phyloP scores from a whole-genome alignment of 352 stramenopile genomes.

The Albugo laibachii region DNA sequence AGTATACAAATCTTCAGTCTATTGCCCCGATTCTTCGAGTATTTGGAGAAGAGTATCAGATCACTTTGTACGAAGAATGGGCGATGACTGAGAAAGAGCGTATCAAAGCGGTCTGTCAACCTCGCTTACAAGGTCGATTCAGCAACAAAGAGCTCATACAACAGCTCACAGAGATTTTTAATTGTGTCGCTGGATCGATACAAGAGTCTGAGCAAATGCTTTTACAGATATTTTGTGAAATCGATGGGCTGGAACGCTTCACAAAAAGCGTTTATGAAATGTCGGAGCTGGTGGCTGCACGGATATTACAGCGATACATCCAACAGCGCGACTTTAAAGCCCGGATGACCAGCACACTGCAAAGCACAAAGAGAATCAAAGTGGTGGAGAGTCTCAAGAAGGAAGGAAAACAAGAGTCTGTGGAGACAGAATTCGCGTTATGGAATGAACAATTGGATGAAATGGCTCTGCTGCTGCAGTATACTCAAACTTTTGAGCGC shows the following conservation, averaged over 20 bases:
- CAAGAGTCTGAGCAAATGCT: conserved; percentile 43
- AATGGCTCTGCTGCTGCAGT: conserved; percentile 67
- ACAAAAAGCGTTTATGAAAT: conserved; percentile 30
- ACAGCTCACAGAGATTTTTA: conserved; percentile 55
- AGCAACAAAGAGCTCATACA: conserved; percentile 60
- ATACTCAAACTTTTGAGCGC: conserved; percentile 77
- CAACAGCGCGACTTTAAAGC: conserved; percentile 46
- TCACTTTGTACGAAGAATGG: conserved; percentile 29
- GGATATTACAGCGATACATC: conserved; percentile 54
- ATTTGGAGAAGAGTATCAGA: conserved; percentile 33
- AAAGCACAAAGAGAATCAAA: too few relatives aligned
- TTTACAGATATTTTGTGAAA: conserved; percentile 24
- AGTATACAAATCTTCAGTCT: conserved; percentile 1
- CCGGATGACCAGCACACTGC: conserved; percentile 18
- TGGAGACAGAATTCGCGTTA: conserved; percentile 37
- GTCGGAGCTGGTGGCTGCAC: conserved; percentile 29
- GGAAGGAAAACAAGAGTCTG: not conserved
- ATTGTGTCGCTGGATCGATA: conserved; percentile 35
- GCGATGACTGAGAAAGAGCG: conserved; percentile 10
- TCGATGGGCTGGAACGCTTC: conserved; percentile 28
- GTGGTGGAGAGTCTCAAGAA: too few relatives aligned
- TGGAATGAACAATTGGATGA: conserved; percentile 77
- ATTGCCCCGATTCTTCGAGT: conserved; percentile 27
- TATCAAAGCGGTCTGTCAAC: not conserved
- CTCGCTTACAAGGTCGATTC: conserved; percentile 10